Evolutionary conservation across 2,329 filamentous ascomycete species (phyloP), one percentile per base, ranked within the genome.

Genomic region (Neodidymelliopsis sp.): DNA sequence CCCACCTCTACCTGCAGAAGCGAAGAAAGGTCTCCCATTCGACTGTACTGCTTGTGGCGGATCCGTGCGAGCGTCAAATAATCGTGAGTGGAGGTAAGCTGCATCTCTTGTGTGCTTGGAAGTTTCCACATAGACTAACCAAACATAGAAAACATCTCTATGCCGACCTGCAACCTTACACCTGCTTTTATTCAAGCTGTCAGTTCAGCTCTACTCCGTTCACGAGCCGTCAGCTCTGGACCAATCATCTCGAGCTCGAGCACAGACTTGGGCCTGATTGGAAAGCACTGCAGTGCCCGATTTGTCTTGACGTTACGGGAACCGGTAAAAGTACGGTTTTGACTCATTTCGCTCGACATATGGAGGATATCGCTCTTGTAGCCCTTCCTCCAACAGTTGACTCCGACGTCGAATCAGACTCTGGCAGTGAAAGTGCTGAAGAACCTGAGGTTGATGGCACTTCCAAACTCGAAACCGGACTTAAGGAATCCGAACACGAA

Each of bases 341-440:
- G 1, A 43, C 33, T 2, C 63, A 66, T 27, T 59, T 63, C 13
- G 47, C 57, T 0, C 35, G 57, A 34, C 63, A 66, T 24, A 57
- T 66, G 59, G 63, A 66, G 40, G 58, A 65, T 10, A 58, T 66
- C 33, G 54, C 60, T 10, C 29, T 62, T 6, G 44, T 47, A 5
- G 44, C 56, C 10, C 44, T 64, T 18, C 59, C 61, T 4, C 43
- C 35, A n/a, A 53, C 34, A 5, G 43, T 59, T 2, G 57, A 61
- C 0, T 56, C 56, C 0, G 64, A 67, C 9, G 42, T 18, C 5
- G 47, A 55, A 4, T 54, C 54, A 12, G 59, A 57, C 4, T 28
- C 1, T 19, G 43, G n/a, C n/a, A n/a, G n/a, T n/a, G n/a, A n/a
- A n/a, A n/a, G n/a, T n/a, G n/a, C n/a, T n/a, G n/a, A n/a, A n/a